Base-by-base conservation (phyloP, 148 eudicot species). In the Dianthus caryophyllus region DNA sequence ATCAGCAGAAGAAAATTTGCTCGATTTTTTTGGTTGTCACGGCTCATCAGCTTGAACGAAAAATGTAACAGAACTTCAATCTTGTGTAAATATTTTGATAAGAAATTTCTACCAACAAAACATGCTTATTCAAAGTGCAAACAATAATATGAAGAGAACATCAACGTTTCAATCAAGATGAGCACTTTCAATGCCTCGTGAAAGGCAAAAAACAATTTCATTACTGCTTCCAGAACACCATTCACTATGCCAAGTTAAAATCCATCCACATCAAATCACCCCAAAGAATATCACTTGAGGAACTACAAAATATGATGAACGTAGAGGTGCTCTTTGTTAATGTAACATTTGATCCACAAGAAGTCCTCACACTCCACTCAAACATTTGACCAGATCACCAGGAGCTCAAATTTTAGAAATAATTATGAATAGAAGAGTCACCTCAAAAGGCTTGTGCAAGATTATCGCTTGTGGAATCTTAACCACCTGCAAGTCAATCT, bases 361-460 rank as follows among this genome's bases (percentile, higher is more conserved):
- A 11, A 30, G 52, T 43, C 41, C 33, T 47, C 25, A 14, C 18
- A 44, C 21, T 5, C 16, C 18, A 44, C 21, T 5, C 16, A 53
- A 74, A 50, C 36, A 63, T 2, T 22, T 60, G 24, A 63, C 15
- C 26, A 27, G 20, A 49, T 60, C 33, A 63, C 15, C 26, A 27
- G 20, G 41, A 18, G 50, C 21, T 30, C 52, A 14, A n/a, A n/a
- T 27, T 25, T 55, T 25, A 41, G 69, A 49, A 24, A 46, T 48
- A 38, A 15, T 50, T 57, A 25, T 64, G 39, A 48, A 63, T 39
- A 57, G 5, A 17, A 24, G 12, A 26, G 26, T 67, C 79, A 90
- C 99, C 85, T 75, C 39, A 77, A 94, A 90, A 25, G 99, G 96
- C 73, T 78, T 82, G 65, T 94, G 90, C 87, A 90, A 61, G 59